These are phyloP conservation scores for Thielaviopsis euricoi DNA, from an alignment of 2,329 filamentous ascomycete genomes.

Conservation along the genomic window DNA sequence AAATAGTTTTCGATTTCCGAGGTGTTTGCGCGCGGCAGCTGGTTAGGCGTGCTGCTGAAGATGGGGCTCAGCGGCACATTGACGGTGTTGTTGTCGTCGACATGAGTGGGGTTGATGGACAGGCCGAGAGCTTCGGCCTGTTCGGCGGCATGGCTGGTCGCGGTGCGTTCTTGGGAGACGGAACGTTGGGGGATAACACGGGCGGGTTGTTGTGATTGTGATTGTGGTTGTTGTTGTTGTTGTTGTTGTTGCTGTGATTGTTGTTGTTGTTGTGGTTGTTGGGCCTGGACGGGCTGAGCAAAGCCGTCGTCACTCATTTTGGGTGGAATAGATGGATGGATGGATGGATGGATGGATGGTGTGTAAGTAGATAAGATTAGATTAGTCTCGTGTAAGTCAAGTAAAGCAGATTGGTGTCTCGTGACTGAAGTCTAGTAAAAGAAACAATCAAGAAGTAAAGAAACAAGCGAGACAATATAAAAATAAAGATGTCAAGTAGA, in stretches of 20 bases:
- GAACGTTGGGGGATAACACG: slow-evolving; percentile 1
- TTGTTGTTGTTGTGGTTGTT: not conserved
- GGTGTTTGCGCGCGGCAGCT: slow-evolving; percentile 8
- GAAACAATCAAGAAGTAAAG: not conserved
- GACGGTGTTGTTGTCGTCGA: slow-evolving; percentile 3
- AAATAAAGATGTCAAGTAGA: not conserved
- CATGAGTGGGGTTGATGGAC: slow-evolving; percentile 7
- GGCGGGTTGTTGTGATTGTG: not conserved
- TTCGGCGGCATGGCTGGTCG: slow-evolving; percentile 5
- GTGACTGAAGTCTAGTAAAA: not conserved
- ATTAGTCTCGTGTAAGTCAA: too few relatives aligned
- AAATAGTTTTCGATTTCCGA: slow-evolving; percentile 14
- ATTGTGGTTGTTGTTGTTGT: not conserved
- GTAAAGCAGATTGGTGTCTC: too few relatives aligned
- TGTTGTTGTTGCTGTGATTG: not conserved
- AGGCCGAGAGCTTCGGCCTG: slow-evolving; percentile 9
- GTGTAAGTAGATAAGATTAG: too few relatives aligned
- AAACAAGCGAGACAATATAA: not conserved
- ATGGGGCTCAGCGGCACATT: slow-evolving; percentile 7
- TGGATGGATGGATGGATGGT: too few relatives aligned
- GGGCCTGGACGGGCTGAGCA: not conserved
- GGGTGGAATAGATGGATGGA: too few relatives aligned
- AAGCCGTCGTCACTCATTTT: slow-evolving; percentile 9
- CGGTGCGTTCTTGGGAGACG: slow-evolving; percentile 3
- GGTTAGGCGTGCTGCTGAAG: slow-evolving; percentile 10